These are phyloP conservation scores for Hypoxylon sp. DNA, from an alignment of 2,329 filamentous ascomycete species.

Conservation along the genomic window DNA sequence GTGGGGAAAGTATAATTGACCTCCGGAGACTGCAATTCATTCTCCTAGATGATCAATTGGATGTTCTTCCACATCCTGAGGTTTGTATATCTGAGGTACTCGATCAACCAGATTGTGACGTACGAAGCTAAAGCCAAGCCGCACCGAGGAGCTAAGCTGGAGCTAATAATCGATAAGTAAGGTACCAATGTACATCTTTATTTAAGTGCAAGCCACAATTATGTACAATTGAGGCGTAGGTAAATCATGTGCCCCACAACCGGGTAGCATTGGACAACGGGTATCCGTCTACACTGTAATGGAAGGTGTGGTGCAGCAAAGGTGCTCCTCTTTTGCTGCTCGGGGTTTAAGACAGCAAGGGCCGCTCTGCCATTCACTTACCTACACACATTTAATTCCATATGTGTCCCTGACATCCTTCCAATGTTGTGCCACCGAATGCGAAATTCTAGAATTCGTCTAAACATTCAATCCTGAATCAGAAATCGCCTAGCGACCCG, in stretches of 20 bases:
- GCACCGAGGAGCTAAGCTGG: conserved; percentile 1
- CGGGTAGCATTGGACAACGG: conserved; percentile 25
- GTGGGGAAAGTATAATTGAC: conserved; percentile 41
- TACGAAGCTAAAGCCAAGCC: conserved; percentile 5
- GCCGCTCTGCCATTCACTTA: conserved; percentile 29
- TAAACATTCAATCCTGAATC: conserved; percentile 18
- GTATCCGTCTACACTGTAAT: conserved; percentile 27
- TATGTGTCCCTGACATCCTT: conserved; percentile 31
- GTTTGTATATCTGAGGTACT: conserved; percentile 2
- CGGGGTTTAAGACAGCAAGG: conserved; percentile 41
- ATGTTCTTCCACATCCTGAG: conserved; percentile 49
- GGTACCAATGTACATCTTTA: conserved; percentile 29
- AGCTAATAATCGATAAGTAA: conserved; percentile 36
- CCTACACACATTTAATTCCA: conserved; percentile 29
- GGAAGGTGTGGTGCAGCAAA: conserved; percentile 25
- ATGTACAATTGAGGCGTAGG: conserved; percentile 28
- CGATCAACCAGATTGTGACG: conserved; percentile 34
- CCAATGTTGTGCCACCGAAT: conserved; percentile 38
- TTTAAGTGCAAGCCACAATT: conserved; percentile 39
- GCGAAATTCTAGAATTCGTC: conserved; percentile 29
- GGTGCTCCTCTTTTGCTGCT: conserved; percentile 42
- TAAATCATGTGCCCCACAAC: conserved; percentile 40
- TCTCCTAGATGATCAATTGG: conserved; percentile 45
- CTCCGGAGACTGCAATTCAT: conserved; percentile 51
- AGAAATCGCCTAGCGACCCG: conserved; percentile 18